phyloP scores from a whole-genome alignment of 306 rosid genomes.

The Quercus parvula region DNA sequence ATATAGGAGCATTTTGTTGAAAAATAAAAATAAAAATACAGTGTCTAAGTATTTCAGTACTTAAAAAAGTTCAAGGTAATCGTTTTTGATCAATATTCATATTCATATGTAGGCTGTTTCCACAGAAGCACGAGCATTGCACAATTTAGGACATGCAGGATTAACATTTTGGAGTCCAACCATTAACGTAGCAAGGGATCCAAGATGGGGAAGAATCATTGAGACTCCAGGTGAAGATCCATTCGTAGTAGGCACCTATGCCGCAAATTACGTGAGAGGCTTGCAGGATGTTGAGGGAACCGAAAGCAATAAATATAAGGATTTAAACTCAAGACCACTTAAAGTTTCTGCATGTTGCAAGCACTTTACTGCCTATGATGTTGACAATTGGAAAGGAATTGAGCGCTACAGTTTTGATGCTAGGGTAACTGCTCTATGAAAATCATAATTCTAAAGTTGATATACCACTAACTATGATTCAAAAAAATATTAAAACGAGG shows the following conservation, averaged over 20 bases:
- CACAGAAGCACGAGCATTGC: no score
- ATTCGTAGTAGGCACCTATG: slow-evolving; percentile 2
- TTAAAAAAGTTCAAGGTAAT: no score
- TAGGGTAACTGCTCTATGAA: neutral
- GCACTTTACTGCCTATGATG: slow-evolving; percentile 13
- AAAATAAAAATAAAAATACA: no score
- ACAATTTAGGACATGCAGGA: no score
- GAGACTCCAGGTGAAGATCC: slow-evolving; percentile 27
- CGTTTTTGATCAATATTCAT: no score
- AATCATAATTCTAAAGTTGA: no score
- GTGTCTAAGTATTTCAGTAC: no score
- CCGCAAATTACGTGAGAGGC: slow-evolving; percentile 16
- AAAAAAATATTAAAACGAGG: no score
- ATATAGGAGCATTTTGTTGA: no score
- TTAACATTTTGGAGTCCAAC: slow-evolving; percentile 7
- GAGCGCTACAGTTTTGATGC: slow-evolving; percentile 19
- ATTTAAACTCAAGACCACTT: slow-evolving; percentile 17
- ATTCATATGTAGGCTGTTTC: no score
- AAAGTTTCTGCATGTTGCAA: slow-evolving; percentile 22
- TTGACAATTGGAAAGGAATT: slow-evolving; percentile 12
- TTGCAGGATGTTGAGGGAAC: slow-evolving; percentile 23
- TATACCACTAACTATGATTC: no score
- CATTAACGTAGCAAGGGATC: slow-evolving; percentile 19
- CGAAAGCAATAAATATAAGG: neutral
- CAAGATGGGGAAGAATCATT: slow-evolving; percentile 19